Conservation (phyloP, 2,329 filamentous ascomycete genomes). For the Aspergillus hiratsukae region DNA sequence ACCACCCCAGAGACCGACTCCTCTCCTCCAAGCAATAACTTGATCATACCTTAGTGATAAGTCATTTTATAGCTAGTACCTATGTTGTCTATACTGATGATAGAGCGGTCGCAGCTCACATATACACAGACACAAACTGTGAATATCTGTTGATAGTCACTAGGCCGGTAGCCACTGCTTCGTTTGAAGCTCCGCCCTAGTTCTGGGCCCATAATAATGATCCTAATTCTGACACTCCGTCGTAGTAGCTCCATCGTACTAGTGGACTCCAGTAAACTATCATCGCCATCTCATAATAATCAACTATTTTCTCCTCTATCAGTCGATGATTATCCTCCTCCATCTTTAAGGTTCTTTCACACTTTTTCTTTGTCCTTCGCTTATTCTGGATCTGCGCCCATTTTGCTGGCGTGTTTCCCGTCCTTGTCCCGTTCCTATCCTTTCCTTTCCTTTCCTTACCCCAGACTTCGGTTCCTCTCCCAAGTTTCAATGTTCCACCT, state of each 20-base stretch:
- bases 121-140: too few relatives aligned
- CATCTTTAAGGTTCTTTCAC: not conserved
- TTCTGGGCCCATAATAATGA: not conserved
- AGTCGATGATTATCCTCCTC: not conserved
- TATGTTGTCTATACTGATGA: not conserved
- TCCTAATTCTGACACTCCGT: not conserved
- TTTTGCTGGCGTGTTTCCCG: not conserved
- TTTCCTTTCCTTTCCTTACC: constrained; percentile 3
- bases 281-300: not conserved
- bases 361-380: not conserved
- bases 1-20: not conserved
- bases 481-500: constrained; percentile 7
- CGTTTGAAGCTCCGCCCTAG: constrained; percentile 18
- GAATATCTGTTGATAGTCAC: not conserved
- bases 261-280: not conserved
- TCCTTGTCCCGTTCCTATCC: not conserved
- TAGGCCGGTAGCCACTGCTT: constrained; percentile 7
- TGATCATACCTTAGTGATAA: not conserved
- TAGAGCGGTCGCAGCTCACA: constrained; percentile 5
- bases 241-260: not conserved
- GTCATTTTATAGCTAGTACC: not conserved
- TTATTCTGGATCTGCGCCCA: not conserved
- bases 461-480: constrained; percentile 7
- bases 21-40: not conserved
- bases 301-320: not conserved